Evolutionary conservation across 176 grass and related monocot genomes (phyloP), one percentile per base, ranked within the genome.

Genomic region (Calamus simplicifolius): DNA sequence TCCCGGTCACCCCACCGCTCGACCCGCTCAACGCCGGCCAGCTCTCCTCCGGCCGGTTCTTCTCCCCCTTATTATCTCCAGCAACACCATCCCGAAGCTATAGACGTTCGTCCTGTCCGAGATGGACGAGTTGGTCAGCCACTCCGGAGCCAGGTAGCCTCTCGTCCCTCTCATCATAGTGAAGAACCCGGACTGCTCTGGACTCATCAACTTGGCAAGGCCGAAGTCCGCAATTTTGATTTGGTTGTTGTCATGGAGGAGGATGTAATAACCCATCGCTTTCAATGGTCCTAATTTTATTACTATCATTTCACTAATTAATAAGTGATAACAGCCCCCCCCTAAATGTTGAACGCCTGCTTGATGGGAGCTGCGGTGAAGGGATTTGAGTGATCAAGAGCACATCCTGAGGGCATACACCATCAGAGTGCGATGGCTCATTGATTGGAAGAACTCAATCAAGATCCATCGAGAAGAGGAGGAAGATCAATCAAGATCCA

Each of bases 81-180:
- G 82, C 53, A 95, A 62, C 30, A 90, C 91, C 91, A 95, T 95
- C 17, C 90, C 86, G 53, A 84, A 95, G 71, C 90, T 95, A 81
- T 95, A 90, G 0, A 87, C 80, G 69, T 87, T 83, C 5, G 86
- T 81, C 73, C 67, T 82, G 69, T 89, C 85, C 2, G 86, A 69
- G 74, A 95, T 86, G 29, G 79, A 69, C 21, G 86, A 54, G 73
- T 89, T 95, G 50, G 66, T 84, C 19, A 95, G 75, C 90, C 90
- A 95, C 61, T 95, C 86, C 0, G 90, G 85, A 19, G 86, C 90
- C 6, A 95, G 73, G 82, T 89, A 95, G 50, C 90, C 90, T 5
- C 90, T 56, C 2, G 90, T 95, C 38, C 85, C 82, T 18, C 90
- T 66, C 79, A 95, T 86, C 0, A 77, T 84, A 0, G 85, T 89